Conservation (phyloP, 2,329 filamentous ascomycete genomes). For the Elsinoe australis region DNA sequence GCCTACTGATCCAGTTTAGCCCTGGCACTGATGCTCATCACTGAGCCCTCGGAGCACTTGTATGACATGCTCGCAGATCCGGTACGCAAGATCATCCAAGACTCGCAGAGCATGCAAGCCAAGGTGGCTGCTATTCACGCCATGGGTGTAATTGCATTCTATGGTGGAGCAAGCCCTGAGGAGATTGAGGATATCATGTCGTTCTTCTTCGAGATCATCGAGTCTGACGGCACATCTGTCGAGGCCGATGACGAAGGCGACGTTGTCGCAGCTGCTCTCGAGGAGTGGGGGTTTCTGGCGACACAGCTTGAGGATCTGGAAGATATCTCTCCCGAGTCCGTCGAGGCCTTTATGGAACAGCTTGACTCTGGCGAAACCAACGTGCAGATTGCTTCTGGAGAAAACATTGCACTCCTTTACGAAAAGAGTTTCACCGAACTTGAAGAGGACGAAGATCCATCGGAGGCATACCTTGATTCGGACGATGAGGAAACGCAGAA, state of each 20-base stretch:
- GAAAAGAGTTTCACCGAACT: conserved; percentile 60
- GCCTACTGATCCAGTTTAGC: conserved; percentile 37
- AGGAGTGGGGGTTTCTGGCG: conserved; percentile 72
- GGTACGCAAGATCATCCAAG: conserved; percentile 57
- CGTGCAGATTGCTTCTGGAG: conserved; percentile 69
- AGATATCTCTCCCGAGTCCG: conserved; percentile 59
- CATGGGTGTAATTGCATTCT: conserved; percentile 64
- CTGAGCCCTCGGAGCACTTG: conserved; percentile 55
- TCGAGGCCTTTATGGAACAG: conserved; percentile 79
- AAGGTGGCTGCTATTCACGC: conserved; percentile 68
- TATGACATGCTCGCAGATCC: conserved; percentile 54
- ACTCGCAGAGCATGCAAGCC: conserved; percentile 55
- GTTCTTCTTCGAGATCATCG: conserved; percentile 67
- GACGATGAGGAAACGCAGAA: conserved; percentile 37
- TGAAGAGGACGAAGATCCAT: conserved; percentile 48
- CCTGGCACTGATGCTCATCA: conserved; percentile 62
- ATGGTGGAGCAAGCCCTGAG: conserved; percentile 63
- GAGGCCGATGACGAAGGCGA: conserved; percentile 62
- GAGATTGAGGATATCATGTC: conserved; percentile 64
- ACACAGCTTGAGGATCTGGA: conserved; percentile 70
- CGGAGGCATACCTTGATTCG: conserved; percentile 37
- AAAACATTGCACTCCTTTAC: conserved; percentile 74
- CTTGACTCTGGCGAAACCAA: conserved; percentile 64
- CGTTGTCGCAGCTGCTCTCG: conserved; percentile 66
- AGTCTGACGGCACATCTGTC: conserved; percentile 67